These are phyloP conservation scores for Tulasnella sp. DNA, from an alignment of 768 basidiomycete species.

Conservation along the genomic window DNA sequence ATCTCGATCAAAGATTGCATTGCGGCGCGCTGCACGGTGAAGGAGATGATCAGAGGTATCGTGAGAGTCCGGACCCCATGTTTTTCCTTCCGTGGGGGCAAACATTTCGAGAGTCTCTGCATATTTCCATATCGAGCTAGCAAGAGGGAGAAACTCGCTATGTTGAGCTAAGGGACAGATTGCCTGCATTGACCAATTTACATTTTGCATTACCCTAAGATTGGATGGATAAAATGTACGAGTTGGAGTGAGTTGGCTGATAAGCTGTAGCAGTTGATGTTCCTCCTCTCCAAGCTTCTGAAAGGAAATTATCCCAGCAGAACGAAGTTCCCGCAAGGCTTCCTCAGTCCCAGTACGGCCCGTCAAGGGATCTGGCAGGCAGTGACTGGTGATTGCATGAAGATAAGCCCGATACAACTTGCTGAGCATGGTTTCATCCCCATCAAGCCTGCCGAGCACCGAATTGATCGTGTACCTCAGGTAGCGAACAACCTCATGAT, in stretches of 20 bases:
- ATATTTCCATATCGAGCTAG: too few relatives aligned
- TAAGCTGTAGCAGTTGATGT: constrained; percentile 13
- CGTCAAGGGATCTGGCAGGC: constrained; percentile 34
- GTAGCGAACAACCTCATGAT: constrained; percentile 21
- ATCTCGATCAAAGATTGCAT: too few relatives aligned
- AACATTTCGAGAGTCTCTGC: too few relatives aligned
- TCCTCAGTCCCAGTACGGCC: constrained; percentile 34
- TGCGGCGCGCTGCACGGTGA: too few relatives aligned
- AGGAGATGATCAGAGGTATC: too few relatives aligned
- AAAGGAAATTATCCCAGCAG: constrained; percentile 32
- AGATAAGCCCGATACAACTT: constrained; percentile 32
- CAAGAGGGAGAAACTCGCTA: too few relatives aligned
- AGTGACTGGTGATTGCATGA: constrained; percentile 35
- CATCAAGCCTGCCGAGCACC: constrained; percentile 24
- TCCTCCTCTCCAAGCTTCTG: constrained; percentile 17
- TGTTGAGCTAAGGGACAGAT: constrained; percentile 25
- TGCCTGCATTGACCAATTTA: constrained; percentile 24
- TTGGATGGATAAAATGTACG: constrained; percentile 31
- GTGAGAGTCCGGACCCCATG: too few relatives aligned
- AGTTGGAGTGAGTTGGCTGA: constrained; percentile 25
- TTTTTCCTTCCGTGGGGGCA: too few relatives aligned
- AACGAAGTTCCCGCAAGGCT: constrained; percentile 30
- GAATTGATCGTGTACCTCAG: constrained; percentile 26
- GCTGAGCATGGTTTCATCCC: constrained; percentile 22
- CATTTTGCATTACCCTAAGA: constrained; percentile 27